Base-by-base conservation (phyloP, 805 yeast species). In the Trichomonascus vanleenenianus region DNA sequence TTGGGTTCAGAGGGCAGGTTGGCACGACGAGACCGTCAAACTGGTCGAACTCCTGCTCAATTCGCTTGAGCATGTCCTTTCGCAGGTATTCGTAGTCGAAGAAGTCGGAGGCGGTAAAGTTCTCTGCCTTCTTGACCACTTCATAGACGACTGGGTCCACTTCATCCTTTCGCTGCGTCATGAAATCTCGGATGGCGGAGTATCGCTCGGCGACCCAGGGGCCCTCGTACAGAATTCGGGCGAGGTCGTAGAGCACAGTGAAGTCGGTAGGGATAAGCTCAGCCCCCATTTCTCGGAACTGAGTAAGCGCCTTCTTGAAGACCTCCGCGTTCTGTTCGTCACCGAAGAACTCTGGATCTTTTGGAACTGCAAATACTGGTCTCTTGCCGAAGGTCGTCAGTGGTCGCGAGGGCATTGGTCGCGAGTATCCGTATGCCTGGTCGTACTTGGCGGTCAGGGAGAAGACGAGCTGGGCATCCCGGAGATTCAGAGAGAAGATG, bases 151-250 rank as follows among this genome's bases (percentile, higher is more conserved):
- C 85, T 42, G 96, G 94, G 63, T 91, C 96, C 56, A 91, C 68
- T 41, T 83, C 74, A 30, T 74, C 72, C 30, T 93, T 86, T 15
- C 93, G 88, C 58, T 79, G 74, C 6, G 83, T 71, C 25, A 76
- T 76, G 47, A 85, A 72, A 36, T 83, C 85, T 55, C 78, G 75
- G 32, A 80, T 76, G 20, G 96, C 96, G 51, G 86, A 79, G 67
- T 79, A 88, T 56, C 98, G 77, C 68, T 91, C 98, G 19, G 94
- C 86, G 9, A 91, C 97, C 98, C 98, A 91, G n/a, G 97, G 85
- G 48, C 98, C 98, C 60, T 91, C 97, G 62, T 91, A 91, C 32
- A 91, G 73, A 59, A 93, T 85, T 55, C 78, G 78, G 14, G 97
- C 98, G 47, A 91, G 72, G 32, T 83, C 84, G 50, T 85, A 70